These are phyloP conservation scores for Ogataea nitratoaversa DNA, from an alignment of 805 yeast species.

Conservation along the genomic window DNA sequence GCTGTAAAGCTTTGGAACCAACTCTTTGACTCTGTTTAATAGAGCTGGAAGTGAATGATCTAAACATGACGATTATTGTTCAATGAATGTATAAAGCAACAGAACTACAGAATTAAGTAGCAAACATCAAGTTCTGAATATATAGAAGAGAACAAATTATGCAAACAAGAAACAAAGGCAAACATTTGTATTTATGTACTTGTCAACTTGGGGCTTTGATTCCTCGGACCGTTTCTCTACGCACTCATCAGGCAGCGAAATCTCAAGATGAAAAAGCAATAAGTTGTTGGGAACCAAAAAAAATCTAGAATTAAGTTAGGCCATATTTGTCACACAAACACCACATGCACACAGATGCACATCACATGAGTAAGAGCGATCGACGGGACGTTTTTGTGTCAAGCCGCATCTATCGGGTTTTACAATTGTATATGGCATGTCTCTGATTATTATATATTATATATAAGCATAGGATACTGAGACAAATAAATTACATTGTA, in stretches of 20 bases:
- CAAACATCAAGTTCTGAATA: neutral
- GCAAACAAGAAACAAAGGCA: neutral
- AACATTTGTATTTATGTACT: too few relatives aligned
- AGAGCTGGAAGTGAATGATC: conserved; percentile 27
- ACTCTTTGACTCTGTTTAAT: conserved; percentile 31
- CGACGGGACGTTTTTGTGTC: neutral
- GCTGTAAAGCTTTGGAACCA: conserved; percentile 30
- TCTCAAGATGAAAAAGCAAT: too few relatives aligned
- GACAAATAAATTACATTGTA: too few relatives aligned
- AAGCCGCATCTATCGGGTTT: neutral
- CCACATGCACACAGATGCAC: too few relatives aligned
- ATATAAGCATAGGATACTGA: too few relatives aligned
- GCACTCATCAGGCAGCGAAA: too few relatives aligned
- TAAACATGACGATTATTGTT: conserved; percentile 20
- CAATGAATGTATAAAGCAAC: neutral
- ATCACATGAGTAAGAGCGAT: too few relatives aligned
- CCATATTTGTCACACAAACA: too few relatives aligned
- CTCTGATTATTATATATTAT: neutral
- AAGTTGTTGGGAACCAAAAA: too few relatives aligned
- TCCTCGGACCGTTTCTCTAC: neutral
- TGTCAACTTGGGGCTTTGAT: too few relatives aligned
- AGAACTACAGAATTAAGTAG: neutral
- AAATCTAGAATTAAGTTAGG: too few relatives aligned
- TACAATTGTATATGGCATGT: too few relatives aligned
- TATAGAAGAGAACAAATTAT: neutral